Evolutionary conservation across 768 basidiomycete genomes (phyloP).

Genomic region (Hemileccinum rubropunctum): DNA sequence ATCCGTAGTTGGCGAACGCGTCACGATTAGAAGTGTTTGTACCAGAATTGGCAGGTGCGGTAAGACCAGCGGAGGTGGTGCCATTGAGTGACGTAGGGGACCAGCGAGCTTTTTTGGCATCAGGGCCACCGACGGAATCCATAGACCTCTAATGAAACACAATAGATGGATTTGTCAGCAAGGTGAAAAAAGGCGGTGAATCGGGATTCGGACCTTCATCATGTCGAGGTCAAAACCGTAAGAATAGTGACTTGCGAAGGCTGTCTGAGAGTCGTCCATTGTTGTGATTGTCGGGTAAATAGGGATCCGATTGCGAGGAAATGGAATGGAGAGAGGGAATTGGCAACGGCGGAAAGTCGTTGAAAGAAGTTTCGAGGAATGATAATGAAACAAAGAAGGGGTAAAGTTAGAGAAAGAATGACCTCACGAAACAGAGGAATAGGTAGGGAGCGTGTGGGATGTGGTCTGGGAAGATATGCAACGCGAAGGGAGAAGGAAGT

Average conservation of each 20-base stretch:
- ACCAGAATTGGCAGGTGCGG: slow-evolving; percentile 36
- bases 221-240: slow-evolving; percentile 86
- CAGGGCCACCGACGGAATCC: slow-evolving; percentile 78
- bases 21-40: slow-evolving; percentile 49
- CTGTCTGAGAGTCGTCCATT: slow-evolving; percentile 77
- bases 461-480: slow-evolving; percentile 30
- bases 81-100: slow-evolving; percentile 58
- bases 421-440: slow-evolving; percentile 32
- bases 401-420: slow-evolving; percentile 57
- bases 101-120: slow-evolving; percentile 90
- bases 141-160: slow-evolving; percentile 65
- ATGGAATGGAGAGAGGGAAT: slow-evolving; percentile 43
- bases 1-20: slow-evolving; percentile 85
- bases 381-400: slow-evolving; percentile 46
- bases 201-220: slow-evolving; percentile 75
- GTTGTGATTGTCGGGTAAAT: slow-evolving; percentile 26
- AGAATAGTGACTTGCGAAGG: slow-evolving; percentile 66
- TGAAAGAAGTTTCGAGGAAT: slow-evolving; percentile 32
- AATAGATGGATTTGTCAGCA: background rate
- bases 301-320: slow-evolving; percentile 22
- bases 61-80: slow-evolving; percentile 35
- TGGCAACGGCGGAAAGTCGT: slow-evolving; percentile 49
- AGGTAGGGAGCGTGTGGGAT: slow-evolving; percentile 45
- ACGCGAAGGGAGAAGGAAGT: slow-evolving; percentile 19
- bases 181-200: no score